Conservation (phyloP, 2,329 filamentous ascomycete genomes). For the Fusarium sp. region DNA sequence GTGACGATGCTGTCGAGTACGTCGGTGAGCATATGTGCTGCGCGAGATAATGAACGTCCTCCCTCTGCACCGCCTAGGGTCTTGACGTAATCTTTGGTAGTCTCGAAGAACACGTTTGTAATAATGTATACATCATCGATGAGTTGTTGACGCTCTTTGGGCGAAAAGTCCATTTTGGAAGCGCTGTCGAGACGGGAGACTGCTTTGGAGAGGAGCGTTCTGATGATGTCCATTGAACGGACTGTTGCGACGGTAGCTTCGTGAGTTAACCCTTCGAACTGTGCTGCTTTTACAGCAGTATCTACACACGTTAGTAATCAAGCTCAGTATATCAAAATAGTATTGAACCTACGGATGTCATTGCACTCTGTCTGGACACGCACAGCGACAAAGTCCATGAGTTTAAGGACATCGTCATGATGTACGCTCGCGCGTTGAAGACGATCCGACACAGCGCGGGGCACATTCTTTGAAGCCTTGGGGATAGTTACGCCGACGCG, state of each 20-base stretch:
- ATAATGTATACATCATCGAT: not conserved
- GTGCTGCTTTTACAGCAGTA: not conserved
- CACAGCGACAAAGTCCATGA: not conserved
- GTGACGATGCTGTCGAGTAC: not conserved
- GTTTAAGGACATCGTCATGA: not conserved
- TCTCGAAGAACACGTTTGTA: not conserved
- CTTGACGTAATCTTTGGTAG: not conserved
- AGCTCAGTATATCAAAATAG: accelerated
- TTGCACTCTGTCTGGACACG: not conserved
- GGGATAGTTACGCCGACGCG: not conserved
- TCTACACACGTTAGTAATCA: not conserved
- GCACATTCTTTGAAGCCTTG: not conserved
- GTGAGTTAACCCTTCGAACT: not conserved
- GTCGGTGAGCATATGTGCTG: not conserved
- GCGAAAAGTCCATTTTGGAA: not conserved
- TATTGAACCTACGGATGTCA: slow-evolving; percentile 3
- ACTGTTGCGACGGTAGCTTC: not conserved
- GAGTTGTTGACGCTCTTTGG: not conserved
- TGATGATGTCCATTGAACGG: slow-evolving; percentile 6
- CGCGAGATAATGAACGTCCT: slow-evolving; percentile 12
- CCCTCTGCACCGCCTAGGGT: not conserved
- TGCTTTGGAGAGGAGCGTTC: not conserved
- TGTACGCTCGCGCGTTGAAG: not conserved
- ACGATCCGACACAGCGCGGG: not conserved
- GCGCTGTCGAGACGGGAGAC: not conserved